Evolutionary conservation across 2,329 filamentous ascomycete species (phyloP).

Genomic region (Thelonectria rubi): DNA sequence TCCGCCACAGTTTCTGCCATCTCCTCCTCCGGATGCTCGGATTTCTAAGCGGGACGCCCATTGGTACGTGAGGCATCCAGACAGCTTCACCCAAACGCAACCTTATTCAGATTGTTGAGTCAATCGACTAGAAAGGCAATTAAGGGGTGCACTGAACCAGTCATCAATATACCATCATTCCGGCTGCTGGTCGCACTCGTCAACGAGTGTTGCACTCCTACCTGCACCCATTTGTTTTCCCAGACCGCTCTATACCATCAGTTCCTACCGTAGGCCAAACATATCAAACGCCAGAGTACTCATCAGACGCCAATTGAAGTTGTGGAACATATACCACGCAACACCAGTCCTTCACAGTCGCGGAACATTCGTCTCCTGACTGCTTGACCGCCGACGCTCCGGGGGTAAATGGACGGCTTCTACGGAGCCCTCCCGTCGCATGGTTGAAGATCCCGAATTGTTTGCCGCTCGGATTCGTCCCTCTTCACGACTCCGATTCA

Average conservation of each 20-base stretch:
- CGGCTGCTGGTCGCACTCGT: too few species aligned
- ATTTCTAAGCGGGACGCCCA: constrained; percentile 15
- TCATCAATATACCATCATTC: too few species aligned
- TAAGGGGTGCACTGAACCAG: too few species aligned
- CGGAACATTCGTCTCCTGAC: constrained; percentile 50
- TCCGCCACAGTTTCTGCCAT: constrained; percentile 16
- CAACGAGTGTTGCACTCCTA: constrained; percentile 4
- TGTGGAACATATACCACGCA: neutral
- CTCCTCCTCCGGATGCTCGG: constrained; percentile 2
- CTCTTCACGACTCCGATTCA: constrained; percentile 62
- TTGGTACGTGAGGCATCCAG: neutral
- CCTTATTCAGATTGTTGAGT: too few species aligned
- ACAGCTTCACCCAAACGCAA: neutral
- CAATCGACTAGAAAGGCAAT: too few species aligned
- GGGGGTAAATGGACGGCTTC: constrained; percentile 42
- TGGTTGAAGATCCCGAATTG: constrained; percentile 44
- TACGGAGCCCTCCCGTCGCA: constrained; percentile 46
- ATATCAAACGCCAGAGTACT: constrained; percentile 20
- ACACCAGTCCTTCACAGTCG: constrained; percentile 43
- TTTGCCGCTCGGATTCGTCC: constrained; percentile 52
- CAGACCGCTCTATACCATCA: constrained; percentile 1
- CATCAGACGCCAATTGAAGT: neutral
- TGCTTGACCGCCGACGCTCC: constrained; percentile 50
- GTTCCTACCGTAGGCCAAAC: constrained; percentile 8
- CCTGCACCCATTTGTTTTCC: constrained; percentile 1